phyloP scores from a whole-genome alignment of 2,329 filamentous ascomycete species.

The Clonostachys byssicola region DNA sequence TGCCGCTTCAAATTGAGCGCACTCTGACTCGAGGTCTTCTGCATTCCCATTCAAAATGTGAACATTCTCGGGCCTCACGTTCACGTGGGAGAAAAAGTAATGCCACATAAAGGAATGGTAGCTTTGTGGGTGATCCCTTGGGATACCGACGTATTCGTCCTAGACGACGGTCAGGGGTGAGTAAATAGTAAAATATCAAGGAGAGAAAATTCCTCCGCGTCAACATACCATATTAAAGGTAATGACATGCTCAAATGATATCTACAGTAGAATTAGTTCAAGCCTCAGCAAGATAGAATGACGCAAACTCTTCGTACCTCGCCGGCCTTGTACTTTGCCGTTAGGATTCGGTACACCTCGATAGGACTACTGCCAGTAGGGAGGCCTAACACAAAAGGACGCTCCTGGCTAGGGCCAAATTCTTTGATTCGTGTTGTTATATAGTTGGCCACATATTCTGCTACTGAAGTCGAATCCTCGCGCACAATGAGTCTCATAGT shows the following conservation, averaged over 20 bases:
- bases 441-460: conserved; percentile 76
- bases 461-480: conserved; percentile 64
- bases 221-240: conserved; percentile 76
- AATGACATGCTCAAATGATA: conserved; percentile 84
- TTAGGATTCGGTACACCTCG: conserved; percentile 72
- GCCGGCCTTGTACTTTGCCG: conserved; percentile 65
- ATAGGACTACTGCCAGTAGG: conserved; percentile 81
- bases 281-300: neutral
- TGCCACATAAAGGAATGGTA: conserved; percentile 95
- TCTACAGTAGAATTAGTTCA: conserved; percentile 29
- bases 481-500: conserved; percentile 80
- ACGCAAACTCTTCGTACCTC: conserved; percentile 29
- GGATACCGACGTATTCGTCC: conserved; percentile 84
- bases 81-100: conserved; percentile 82
- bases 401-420: conserved; percentile 66
- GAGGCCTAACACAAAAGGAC: conserved; percentile 78
- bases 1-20: conserved; percentile 72
- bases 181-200: neutral
- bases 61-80: conserved; percentile 77
- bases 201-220: neutral
- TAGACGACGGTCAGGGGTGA: conserved; percentile 30
- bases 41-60: conserved; percentile 83
- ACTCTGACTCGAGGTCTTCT: conserved; percentile 69
- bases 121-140: conserved; percentile 77
- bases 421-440: conserved; percentile 77